Evolutionary conservation across 2,329 filamentous ascomycete species (phyloP), one percentile per base, ranked within the genome.

Genomic region (Aspergillus sp.): DNA sequence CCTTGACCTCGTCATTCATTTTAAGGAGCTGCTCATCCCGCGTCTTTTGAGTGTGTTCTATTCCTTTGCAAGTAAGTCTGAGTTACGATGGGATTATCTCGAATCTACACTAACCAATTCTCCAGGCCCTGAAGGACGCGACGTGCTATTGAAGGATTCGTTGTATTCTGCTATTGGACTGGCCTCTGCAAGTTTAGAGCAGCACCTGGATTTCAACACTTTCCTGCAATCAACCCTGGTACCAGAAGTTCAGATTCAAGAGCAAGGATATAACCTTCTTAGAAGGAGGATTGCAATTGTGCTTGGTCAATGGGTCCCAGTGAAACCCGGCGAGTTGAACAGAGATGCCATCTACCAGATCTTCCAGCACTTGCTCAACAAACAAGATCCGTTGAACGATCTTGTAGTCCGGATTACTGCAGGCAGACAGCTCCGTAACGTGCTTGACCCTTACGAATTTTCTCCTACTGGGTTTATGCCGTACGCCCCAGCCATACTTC

Each of bases 131-230:
- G 70, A 79, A 8, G 82, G 82, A 48, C 74, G 75, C 34, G 83
- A 93, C 50, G 78, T 97, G 9, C 76, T 93, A 11, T 82, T 87
- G 47, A 97, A 96, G 62, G 93, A 98, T 62, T 91, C 91, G 0
- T 83, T 97, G 1, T 98, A 98, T 61, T 94, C 88, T 5, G 90
- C 91, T 8, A 85, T 98, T 70, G 90, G 91, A 3, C 76, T 96
- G 40, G 82, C 93, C 0, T 88, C 90, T 1, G 77, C 88, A 2
- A 83, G 90, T 33, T 72, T 97, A 11, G 77, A 84, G 46, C 73
- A 83, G 37, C 74, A 81, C 8, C 81, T 96, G 50, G 86, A 97
- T 65, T 97, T 97, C 67, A 86, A 94, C 59, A 65, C 75, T 1
- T 86, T 97, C 58, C 69, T 98, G 33, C 75, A 79, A 11, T 81